Evolutionary conservation across 225 moss, liverwort and hornwort genomes (phyloP).

Genomic region (Pleurozium schreberi): DNA sequence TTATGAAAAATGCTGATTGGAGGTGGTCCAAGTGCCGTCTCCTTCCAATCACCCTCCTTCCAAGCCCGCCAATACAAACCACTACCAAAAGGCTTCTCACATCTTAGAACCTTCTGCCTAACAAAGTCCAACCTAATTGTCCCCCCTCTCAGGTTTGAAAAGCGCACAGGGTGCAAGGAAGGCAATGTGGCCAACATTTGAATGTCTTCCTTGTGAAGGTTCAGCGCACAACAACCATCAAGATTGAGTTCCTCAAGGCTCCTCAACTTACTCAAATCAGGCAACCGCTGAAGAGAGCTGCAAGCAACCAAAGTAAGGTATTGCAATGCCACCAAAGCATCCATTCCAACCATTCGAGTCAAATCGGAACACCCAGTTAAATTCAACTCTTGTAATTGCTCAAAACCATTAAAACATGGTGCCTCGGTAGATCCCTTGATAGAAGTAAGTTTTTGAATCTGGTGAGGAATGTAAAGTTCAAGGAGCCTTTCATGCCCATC

Average conservation of each 20-base stretch:
- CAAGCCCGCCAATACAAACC: not conserved
- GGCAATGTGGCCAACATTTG: not conserved
- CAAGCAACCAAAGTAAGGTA: fast-evolving
- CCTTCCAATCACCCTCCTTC: not conserved
- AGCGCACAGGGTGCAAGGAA: not conserved
- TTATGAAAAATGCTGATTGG: fast-evolving
- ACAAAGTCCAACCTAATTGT: not conserved
- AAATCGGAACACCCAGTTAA: fast-evolving
- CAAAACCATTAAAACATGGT: not conserved
- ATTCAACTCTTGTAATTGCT: not conserved
- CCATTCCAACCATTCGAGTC: not conserved
- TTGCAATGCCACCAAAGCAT: not conserved
- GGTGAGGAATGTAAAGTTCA: not conserved
- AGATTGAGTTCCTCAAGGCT: not conserved
- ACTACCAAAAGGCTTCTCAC: fast-evolving
- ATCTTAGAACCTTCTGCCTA: not conserved
- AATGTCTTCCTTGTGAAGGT: not conserved
- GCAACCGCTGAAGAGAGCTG: fast-evolving
- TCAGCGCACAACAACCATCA: fast-evolving
- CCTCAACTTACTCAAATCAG: not conserved
- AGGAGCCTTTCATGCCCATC: fast-evolving
- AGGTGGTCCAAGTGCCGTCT: not conserved
- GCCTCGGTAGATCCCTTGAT: not conserved
- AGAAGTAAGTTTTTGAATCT: not conserved
- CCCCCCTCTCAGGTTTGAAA: fast-evolving